Conservation (phyloP, 495 filamentous ascomycete genomes). For the Hypoxylon lenormandii region DNA sequence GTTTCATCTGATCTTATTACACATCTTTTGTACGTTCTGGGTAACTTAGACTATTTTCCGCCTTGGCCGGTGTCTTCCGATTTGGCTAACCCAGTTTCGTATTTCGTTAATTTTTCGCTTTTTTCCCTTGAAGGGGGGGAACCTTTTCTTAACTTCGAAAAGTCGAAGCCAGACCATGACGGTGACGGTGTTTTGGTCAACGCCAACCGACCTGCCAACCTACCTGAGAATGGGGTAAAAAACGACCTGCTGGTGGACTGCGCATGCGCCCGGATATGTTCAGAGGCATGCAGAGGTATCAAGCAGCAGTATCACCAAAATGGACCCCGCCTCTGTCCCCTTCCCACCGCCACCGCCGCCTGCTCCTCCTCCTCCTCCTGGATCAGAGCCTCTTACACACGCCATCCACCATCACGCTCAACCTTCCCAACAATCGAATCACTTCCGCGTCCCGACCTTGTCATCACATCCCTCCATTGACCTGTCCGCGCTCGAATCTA, state of each 20-base stretch:
- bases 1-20: slow-evolving; percentile 41
- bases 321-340: slow-evolving; percentile 46
- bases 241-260: slow-evolving; percentile 33
- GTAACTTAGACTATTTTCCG: slow-evolving; percentile 34
- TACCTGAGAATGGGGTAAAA: slow-evolving; percentile 49
- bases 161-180: slow-evolving; percentile 32
- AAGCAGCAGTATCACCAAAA: slow-evolving; percentile 50
- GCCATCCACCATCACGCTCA: slow-evolving; percentile 42
- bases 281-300: slow-evolving; percentile 39
- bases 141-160: neutral
- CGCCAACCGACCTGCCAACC: slow-evolving; percentile 36
- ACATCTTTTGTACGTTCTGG: slow-evolving; percentile 36
- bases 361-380: slow-evolving; percentile 26
- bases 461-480: slow-evolving; percentile 57
- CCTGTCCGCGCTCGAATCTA: slow-evolving; percentile 52
- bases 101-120: neutral
- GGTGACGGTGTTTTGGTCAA: slow-evolving; percentile 36
- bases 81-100: slow-evolving; percentile 35
- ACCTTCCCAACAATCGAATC: slow-evolving; percentile 39
- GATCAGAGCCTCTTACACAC: slow-evolving; percentile 34
- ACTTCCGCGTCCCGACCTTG: slow-evolving; percentile 47
- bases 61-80: slow-evolving; percentile 42
- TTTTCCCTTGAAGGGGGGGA: slow-evolving; percentile 3
- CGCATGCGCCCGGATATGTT: slow-evolving; percentile 45
- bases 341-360: slow-evolving; percentile 39